phyloP scores from a whole-genome alignment of 2,329 filamentous ascomycete species.

The Phaeosphaeriaceae sp. region DNA sequence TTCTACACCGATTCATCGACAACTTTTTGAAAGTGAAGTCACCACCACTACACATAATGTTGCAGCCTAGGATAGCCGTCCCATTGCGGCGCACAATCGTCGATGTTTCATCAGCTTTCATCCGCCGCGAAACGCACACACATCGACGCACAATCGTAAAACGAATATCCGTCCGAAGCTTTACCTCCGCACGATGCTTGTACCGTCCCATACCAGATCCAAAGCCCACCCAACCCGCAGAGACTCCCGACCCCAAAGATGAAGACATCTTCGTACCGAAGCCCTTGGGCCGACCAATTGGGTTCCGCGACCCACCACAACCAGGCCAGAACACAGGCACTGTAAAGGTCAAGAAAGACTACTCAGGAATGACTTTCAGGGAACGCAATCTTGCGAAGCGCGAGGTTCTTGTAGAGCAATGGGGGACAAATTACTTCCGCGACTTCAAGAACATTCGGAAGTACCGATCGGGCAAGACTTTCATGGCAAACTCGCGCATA shows the following conservation, averaged over 20 bases:
- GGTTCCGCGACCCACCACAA: conserved; percentile 75
- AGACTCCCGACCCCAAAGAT: conserved; percentile 22
- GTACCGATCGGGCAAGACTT: conserved; percentile 86
- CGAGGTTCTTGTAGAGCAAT: conserved; percentile 76
- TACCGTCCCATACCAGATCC: conserved; percentile 21
- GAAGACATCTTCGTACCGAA: conserved; percentile 57
- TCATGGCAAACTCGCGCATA: conserved; percentile 81
- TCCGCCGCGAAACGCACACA: conserved; percentile 21
- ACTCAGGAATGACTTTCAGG: conserved; percentile 39
- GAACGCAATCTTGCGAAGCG: conserved; percentile 72
- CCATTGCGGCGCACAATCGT: conserved; percentile 22
- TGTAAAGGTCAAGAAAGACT: conserved; percentile 57
- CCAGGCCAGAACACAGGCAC: conserved; percentile 83
- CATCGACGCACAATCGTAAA: conserved; percentile 15
- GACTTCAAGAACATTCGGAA: conserved; percentile 86
- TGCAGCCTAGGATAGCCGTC: conserved; percentile 39
- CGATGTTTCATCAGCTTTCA: conserved; percentile 20
- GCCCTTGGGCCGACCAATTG: conserved; percentile 75
- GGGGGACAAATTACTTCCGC: conserved; percentile 90
- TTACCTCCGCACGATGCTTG: conserved; percentile 33
- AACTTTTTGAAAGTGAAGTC: conserved; percentile 3
- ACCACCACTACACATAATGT: conserved; percentile 27
- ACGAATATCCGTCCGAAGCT: conserved; percentile 22
- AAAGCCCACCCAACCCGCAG: conserved; percentile 11
- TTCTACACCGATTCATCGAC: background rate